Base-by-base conservation (phyloP, 2,329 filamentous ascomycete genomes). In the Fusarium pseudonygamai region DNA sequence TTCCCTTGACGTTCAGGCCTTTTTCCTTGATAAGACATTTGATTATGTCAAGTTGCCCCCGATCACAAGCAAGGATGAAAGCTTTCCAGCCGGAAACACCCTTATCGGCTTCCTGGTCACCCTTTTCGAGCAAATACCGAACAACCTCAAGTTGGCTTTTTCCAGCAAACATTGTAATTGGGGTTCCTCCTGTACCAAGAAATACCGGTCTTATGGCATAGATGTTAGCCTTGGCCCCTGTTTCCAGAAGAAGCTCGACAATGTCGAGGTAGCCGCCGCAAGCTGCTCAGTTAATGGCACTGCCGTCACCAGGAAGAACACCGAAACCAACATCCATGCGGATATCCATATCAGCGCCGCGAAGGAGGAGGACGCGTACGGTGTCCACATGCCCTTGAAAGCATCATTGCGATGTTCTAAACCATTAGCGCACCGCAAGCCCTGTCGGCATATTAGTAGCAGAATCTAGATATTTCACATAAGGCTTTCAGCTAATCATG, bases 31-130 rank as follows among this genome's bases (percentile, higher is more conserved):
- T 2, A 14, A 20, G 5, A 12, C 34, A 24, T 34, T 24, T 34
- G 4, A 24, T 1, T 3, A 34, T 50, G 16, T 6, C 24, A 3
- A 34, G 12, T 4, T 7, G 7, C 2, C 30, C 47, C 15, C 4
- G 5, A 11, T 24, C 9, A 4, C 30, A 50, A 2, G 47, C 47
- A 2, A 34, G 3, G 3, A 50, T 24, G 4, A 50, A 32, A 6
- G 47, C 47, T 2, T 50, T n/a, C 47, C 30, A 50, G 7, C 47
- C 47, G 0, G 30, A 30, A 34, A 50, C 2, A 11, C 15, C 28
- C 7, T 24, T 8, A 4, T 4, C 6, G 5, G 16, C 6, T 0
- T 24, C 9, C 8, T 50, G n/a, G 7, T 30, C 34, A 7, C n/a
- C 16, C 2, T 34, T 15, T 0, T 50, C n/a, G 11, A 50, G 16